Evolutionary conservation across 148 eudicot species (phyloP), one percentile per base, ranked within the genome.

Genomic region (Cornus kousa): DNA sequence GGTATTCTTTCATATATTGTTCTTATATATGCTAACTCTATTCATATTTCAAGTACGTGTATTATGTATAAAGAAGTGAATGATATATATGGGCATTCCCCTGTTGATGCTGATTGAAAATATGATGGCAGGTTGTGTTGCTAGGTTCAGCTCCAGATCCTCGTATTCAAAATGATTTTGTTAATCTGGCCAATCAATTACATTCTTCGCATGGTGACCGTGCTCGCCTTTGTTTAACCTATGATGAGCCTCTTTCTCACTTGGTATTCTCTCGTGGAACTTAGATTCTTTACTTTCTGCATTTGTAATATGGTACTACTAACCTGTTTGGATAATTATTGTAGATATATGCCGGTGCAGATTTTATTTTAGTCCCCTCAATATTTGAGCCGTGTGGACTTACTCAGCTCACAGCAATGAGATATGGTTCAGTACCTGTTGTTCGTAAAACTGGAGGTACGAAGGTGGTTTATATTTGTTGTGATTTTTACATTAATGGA

Each of bases 391-490:
- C 99, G 23, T 96, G 99, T 83, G 99, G 99, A 81, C 85, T 96
- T 53, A 96, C 99, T 78, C 99, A 96, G 81, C 98, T 96, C 76
- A 91, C 86, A 55, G 98, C 99, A 73, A 96, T 96, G 99, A 92
- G 98, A 96, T 96, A 96, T 69, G 99, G 99, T 71, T 87, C 99
- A 32, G 88, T 96, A 78, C 95, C 99, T 12, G 83, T 96, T 78
- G 99, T 96, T 50, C 99, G 99, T 82, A 96, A 93, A 90, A 96
- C 99, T 73, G 99, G 99, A 92, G 98, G 98, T 96, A 77, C 31
- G 64, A 68, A 50, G 39, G 43, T 74, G 33, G 37, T 72, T 72
- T n/a, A 11, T 66, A 22, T 78, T 80, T 17, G 4, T 68, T 13
- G 43, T n/a, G 28, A 6, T 67, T 50, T 66, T 35, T 28, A 17